Evolutionary conservation across 2,329 filamentous ascomycete species (phyloP), one percentile per base, ranked within the genome.

Genomic region (Talaromyces rugulosus): DNA sequence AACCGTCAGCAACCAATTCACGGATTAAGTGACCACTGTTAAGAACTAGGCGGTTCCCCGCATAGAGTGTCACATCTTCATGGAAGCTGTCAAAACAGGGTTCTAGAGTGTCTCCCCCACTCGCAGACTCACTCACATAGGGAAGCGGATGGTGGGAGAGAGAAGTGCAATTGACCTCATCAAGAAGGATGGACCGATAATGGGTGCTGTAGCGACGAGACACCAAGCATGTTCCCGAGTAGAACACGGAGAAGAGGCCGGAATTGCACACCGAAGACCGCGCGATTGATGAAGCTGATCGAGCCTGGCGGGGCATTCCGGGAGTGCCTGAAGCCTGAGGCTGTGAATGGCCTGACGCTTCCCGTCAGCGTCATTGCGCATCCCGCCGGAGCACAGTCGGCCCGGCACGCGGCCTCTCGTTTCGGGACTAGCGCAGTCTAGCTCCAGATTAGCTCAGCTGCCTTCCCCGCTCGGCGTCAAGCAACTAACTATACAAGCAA

Each of bases 81-180:
- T 18, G 23, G n/a, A 27, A 47, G 11, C 44, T 31, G 50, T 31
- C 50, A n/a, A 53, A 31, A 31, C 50, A 53, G n/a, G 44, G 23
- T 14, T 27, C 44, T 27, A 18, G 8, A 47, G n/a, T 14, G 44
- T 27, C 18, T 27, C 44, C 18, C 23, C 44, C 44, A 47, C 44
- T 27, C 44, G 4, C 9, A 31, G 47, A 18, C 8, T 6, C 27
- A 62, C 60, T 55, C 50, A 62, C 57, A 47, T 53, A 4, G 51
- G 31, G 8, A 54, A 59, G n/a, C 33, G 44, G 50, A 31, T 23
- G 44, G 57, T 23, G 31, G 56, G 47, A 27, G 33, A 53, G n/a
- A 54, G 56, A n/a, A 42, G 56, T 14, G 44, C 18, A 16, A 59
- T 36, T 36, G 51, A n/a, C 36, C 28, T 56, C 60, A 62, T 62